phyloP scores from a whole-genome alignment of 352 stramenopile species.

The Globisporangium yorkense region DNA sequence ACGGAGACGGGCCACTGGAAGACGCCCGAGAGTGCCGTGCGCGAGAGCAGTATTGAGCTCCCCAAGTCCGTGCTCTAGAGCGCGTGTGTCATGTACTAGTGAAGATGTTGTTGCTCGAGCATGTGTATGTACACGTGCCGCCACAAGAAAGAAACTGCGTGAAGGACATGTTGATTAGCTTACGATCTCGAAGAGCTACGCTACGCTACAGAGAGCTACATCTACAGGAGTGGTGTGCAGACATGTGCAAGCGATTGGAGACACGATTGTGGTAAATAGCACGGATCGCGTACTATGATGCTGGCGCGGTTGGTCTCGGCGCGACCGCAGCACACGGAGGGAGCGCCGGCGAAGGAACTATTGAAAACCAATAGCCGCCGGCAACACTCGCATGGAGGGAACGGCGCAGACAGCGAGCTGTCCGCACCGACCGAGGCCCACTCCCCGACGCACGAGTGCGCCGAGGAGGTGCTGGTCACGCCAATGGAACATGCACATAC shows the following conservation, averaged over 20 bases:
- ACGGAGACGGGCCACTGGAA: constrained; percentile 37
- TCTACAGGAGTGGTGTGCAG: neutral
- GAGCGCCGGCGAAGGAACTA: constrained; percentile 50
- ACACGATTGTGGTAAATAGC: constrained; percentile 62
- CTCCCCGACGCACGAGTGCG: constrained; percentile 9
- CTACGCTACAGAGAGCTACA: neutral
- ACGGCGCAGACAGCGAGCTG: constrained; percentile 9
- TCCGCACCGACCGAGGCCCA: constrained; percentile 35
- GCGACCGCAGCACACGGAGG: constrained; percentile 31
- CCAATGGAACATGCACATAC: constrained; percentile 11
- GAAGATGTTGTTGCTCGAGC: neutral
- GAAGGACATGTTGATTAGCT: neutral
- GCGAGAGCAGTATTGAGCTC: constrained; percentile 12
- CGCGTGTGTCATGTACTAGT: neutral
- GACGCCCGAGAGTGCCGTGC: constrained; percentile 12
- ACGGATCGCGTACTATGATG: constrained; percentile 81
- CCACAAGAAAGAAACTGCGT: neutral
- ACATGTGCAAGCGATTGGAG: constrained; percentile 73
- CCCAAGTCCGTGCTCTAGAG: constrained; percentile 21
- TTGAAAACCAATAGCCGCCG: constrained; percentile 76
- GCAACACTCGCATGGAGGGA: constrained; percentile 54
- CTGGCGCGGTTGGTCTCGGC: constrained; percentile 46
- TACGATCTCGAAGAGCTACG: neutral
- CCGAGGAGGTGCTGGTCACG: constrained; percentile 23
- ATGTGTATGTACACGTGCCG: neutral